A percentile compares a stretch with the other conserved stretches of the same genome.
Conservation (phyloP, 1,284 basidiomycete species). For the Ustilago esculenta region DNA sequence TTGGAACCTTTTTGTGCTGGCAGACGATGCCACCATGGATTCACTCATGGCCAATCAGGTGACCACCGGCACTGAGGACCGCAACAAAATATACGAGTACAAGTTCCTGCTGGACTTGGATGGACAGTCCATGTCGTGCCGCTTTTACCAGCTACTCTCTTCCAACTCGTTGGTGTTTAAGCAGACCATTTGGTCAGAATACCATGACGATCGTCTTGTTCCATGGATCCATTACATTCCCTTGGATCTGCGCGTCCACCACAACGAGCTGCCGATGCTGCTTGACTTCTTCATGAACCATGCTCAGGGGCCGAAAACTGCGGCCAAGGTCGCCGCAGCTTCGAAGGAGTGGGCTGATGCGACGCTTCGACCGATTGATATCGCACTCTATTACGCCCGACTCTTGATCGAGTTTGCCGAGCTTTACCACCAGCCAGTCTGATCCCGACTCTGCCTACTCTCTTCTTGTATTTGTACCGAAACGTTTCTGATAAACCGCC, state of each 20-base stretch:
- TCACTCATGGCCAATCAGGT: constrained; percentile 18
- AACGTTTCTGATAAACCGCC: too few species aligned
- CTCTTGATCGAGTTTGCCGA: constrained; percentile 32
- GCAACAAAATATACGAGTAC: constrained; percentile 11
- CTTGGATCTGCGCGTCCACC: constrained; percentile 22
- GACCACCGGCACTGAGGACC: constrained; percentile 2
- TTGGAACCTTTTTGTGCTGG: constrained; percentile 10
- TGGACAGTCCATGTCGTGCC: constrained; percentile 42
- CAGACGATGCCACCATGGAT: constrained; percentile 5
- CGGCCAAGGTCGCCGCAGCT: constrained; percentile 20
- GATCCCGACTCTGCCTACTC: too few species aligned
- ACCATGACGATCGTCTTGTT: constrained; percentile 33
- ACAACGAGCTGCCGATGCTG: constrained; percentile 31
- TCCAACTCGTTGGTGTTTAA: constrained; percentile 38
- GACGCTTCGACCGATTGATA: constrained; percentile 27
- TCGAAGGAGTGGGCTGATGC: constrained; percentile 21
- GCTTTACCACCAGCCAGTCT: constrained; percentile 5
- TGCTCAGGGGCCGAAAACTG: constrained; percentile 15
- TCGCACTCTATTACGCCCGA: constrained; percentile 30
- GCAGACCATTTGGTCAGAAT: constrained; percentile 44
- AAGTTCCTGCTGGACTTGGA: constrained; percentile 28
- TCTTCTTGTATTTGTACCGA: too few species aligned
- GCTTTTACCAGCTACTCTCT: constrained; percentile 32
- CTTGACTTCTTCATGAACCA: constrained; percentile 38
- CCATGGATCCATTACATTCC: constrained; percentile 45